Base-by-base conservation (phyloP, 2,329 filamentous ascomycete species). In the Fusarium keratoplasticum region DNA sequence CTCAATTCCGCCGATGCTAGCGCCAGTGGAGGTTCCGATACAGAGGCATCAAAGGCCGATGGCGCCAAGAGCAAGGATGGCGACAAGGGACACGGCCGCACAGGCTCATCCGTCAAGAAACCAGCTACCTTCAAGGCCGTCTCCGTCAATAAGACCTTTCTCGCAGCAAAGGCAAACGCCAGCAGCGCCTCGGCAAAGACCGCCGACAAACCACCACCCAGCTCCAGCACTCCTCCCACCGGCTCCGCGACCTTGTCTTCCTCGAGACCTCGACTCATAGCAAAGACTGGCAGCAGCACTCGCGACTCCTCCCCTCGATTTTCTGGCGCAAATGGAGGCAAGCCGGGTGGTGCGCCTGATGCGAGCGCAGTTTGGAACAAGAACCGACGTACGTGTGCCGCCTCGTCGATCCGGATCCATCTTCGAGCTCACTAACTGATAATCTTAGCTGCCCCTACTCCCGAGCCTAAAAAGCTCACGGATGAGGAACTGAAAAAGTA, bases 401-500 rank as follows among this genome's bases (percentile, higher is more conserved):
- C 29, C 27, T 61, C 38, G 36, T 14, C n/a, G 50, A 33, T 52
- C 50, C 57, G 35, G 64, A 50, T 61, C 55, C 20, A 36, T 52
- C 22, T 38, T 31, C 29, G 13, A 40, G 60, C 55, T 69, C 59
- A 69, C 76, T 79, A 65, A 75, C 81, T 20, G 54, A 70, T 54
- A 64, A 61, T 38, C 57, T 47, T 76, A 93, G 90, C 90, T 61
- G 86, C 87, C 8, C 88, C 91, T 62, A 88, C 89, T 8, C 91
- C 92, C 8, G 93, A 95, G 69, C 91, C 93, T 6, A 95, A 94
- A 81, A 94, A 95, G 80, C 91, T 95, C 68, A 96, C 94, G 5
- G 94, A 97, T 77, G 94, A 97, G 81, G 94, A 97, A 80, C 87
- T 97, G 79, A 93, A 95, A 81, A 94, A 95, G 80, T 95, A 94